phyloP scores from a whole-genome alignment of 2,329 filamentous ascomycete genomes.

The Cladorrhinum sp. region DNA sequence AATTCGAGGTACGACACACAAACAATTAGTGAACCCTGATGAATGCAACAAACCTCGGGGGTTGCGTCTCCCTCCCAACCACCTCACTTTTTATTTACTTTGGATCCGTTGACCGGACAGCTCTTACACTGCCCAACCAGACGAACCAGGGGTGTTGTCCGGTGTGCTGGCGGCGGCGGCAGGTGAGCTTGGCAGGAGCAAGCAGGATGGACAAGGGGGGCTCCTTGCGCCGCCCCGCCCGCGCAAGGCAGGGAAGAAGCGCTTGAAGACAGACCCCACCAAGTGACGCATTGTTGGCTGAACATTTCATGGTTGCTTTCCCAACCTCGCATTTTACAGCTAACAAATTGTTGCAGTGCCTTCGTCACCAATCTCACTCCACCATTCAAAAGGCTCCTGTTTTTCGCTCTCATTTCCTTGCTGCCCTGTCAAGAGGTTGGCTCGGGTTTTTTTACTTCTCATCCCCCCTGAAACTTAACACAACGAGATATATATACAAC shows the following conservation, averaged over 20 bases:
- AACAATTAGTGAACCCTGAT: conserved; percentile 8
- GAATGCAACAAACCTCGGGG: neutral
- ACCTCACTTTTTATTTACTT: conserved; percentile 30
- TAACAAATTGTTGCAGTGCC: neutral
- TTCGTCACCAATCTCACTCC: neutral
- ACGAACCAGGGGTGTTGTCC: neutral
- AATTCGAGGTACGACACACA: neutral
- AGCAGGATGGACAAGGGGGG: conserved; percentile 1
- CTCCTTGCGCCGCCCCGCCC: too few species aligned
- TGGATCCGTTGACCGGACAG: conserved; percentile 27
- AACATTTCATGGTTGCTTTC: neutral
- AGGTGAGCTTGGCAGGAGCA: conserved; percentile 10
- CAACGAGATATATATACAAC: neutral
- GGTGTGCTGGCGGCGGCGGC: conserved; percentile 3
- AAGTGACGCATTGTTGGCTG: conserved; percentile 11
- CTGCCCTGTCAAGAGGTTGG: neutral
- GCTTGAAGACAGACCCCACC: neutral
- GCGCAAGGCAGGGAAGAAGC: conserved; percentile 3
- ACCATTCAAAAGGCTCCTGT: neutral
- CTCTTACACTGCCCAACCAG: neutral
- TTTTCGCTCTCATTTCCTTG: neutral
- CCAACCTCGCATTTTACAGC: conserved; percentile 1
- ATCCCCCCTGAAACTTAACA: neutral
- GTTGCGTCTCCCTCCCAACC: conserved; percentile 26
- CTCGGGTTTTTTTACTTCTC: neutral